Conservation (phyloP, 139 green algal species). For the Chlorella sorokiniana region DNA sequence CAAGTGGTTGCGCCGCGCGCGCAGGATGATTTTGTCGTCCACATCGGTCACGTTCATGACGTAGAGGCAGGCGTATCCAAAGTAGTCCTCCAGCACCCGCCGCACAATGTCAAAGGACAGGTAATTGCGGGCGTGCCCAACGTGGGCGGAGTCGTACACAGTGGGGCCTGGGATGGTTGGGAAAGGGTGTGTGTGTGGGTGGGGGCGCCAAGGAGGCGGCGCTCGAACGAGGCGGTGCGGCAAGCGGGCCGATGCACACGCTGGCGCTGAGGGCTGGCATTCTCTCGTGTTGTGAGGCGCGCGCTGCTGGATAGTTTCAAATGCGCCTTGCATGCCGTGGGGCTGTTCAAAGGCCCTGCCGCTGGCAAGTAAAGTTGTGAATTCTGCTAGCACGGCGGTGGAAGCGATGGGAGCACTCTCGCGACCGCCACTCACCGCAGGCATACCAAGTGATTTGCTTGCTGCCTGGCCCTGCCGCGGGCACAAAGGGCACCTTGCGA, state of each 20-base stretch:
- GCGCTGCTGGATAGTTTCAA: too few species aligned
- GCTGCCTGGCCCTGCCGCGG: conserved; percentile 60
- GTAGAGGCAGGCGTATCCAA: conserved; percentile 81
- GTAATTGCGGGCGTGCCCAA: conserved; percentile 97
- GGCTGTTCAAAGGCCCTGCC: too few species aligned
- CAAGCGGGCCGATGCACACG: too few species aligned
- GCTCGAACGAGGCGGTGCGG: too few species aligned
- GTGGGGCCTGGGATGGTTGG: conserved; percentile 70
- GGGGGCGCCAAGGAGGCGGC: not conserved
- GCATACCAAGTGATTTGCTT: conserved; percentile 91
- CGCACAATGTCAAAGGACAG: conserved; percentile 98
- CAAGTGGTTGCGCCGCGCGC: conserved; percentile 89
- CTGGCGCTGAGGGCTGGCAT: too few species aligned
- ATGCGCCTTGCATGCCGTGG: too few species aligned
- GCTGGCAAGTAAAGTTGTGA: not conserved
- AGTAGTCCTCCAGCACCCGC: conserved; percentile 96
- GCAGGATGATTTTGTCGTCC: conserved; percentile 92
- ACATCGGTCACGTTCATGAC: conserved; percentile 99
- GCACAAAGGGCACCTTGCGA: conserved; percentile 87
- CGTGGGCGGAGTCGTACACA: conserved; percentile 95
- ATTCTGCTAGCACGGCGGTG: not conserved
- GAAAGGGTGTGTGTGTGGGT: not conserved
- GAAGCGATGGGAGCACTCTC: not conserved
- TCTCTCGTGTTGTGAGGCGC: too few species aligned
- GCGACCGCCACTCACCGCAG: conserved; percentile 66